phyloP scores from a whole-genome alignment of 2,329 filamentous ascomycete genomes.

The Monilinia polystroma region DNA sequence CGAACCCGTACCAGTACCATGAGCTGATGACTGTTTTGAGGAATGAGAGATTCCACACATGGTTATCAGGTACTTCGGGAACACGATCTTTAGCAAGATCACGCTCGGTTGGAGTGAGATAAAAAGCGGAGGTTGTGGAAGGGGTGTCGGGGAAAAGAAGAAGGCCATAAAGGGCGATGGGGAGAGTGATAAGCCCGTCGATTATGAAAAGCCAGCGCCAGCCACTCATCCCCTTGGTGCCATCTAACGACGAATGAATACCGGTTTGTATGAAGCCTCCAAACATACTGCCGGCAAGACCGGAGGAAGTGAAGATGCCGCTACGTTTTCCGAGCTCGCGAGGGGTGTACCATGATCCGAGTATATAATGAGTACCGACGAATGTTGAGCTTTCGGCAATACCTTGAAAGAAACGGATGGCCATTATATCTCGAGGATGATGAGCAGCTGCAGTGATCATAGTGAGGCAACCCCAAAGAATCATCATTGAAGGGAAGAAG shows the following conservation, averaged over 20 bases:
- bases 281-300: conserved; percentile 60
- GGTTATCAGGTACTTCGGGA: conserved; percentile 44
- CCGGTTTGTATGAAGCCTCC: conserved; percentile 59
- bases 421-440: conserved; percentile 56
- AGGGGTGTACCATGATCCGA: conserved; percentile 61
- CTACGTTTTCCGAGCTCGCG: conserved; percentile 61
- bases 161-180: conserved; percentile 55
- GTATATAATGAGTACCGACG: conserved; percentile 57
- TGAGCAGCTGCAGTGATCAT: conserved; percentile 58
- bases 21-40: conserved; percentile 55
- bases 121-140: conserved; percentile 44
- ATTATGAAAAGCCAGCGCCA: conserved; percentile 57
- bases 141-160: conserved; percentile 48
- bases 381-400: conserved; percentile 57
- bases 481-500: conserved; percentile 63
- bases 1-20: conserved; percentile 67
- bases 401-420: conserved; percentile 48
- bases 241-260: conserved; percentile 39
- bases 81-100: conserved; percentile 47
- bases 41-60: conserved; percentile 49
- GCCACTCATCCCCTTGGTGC: conserved; percentile 46
- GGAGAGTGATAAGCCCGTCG: conserved; percentile 56
- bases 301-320: conserved; percentile 60
- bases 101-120: conserved; percentile 44
- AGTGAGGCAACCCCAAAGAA: conserved; percentile 62